These are phyloP conservation scores for Scedosporium minutisporum DNA, from an alignment of 2,329 filamentous ascomycete species.

Conservation along the genomic window DNA sequence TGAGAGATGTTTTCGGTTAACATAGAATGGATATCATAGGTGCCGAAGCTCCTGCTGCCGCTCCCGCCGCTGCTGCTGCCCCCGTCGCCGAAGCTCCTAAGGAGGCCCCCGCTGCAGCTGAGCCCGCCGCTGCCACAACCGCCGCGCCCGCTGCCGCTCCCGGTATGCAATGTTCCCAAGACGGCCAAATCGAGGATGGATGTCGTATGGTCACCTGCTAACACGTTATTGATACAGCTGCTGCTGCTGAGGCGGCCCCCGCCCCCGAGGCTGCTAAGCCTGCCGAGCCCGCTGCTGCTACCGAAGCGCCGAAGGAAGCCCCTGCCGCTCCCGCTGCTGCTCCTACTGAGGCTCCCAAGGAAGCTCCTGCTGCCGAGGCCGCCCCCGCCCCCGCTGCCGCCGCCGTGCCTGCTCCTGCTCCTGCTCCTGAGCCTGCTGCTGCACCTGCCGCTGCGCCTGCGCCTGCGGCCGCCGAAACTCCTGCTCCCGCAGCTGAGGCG, in stretches of 20 bases:
- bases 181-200: not conserved
- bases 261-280: conserved; percentile 2
- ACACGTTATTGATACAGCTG: too few relatives aligned
- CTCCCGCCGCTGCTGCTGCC: conserved; percentile 3
- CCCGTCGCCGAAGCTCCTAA: conserved; percentile 6
- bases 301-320: conserved; percentile 16
- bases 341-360: conserved; percentile 15
- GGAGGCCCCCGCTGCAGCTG: conserved; percentile 12
- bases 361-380: conserved; percentile 11
- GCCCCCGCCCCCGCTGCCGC: conserved; percentile 7
- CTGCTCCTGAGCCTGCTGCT: conserved; percentile 6
- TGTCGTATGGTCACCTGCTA: not conserved
- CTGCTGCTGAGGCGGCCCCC: not conserved
- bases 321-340: conserved; percentile 15
- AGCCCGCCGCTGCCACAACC: conserved; percentile 20
- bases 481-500: conserved; percentile 10
- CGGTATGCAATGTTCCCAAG: not conserved
- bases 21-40: not conserved
- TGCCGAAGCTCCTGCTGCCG: not conserved
- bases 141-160: conserved; percentile 15
- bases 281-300: conserved; percentile 14
- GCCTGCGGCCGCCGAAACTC: conserved; percentile 8
- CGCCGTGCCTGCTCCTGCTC: conserved; percentile 6
- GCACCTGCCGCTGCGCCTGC: conserved; percentile 4
- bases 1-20: not conserved